Evolutionary conservation across 2,329 filamentous ascomycete species (phyloP), one percentile per base, ranked within the genome.

Genomic region (Clathrospora elynae): DNA sequence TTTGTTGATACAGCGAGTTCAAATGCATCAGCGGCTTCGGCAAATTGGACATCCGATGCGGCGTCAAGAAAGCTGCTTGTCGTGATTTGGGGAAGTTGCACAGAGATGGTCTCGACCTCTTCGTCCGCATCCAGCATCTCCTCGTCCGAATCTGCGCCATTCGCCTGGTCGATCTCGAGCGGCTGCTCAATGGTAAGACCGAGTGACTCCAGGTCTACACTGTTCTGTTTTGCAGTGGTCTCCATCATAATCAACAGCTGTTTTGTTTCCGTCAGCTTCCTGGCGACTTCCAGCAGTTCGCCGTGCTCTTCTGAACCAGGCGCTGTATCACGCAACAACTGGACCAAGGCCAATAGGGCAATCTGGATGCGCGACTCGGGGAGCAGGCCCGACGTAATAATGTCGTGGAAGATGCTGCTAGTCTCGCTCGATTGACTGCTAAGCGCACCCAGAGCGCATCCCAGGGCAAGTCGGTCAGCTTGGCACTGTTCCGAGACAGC

Each of bases 391-490:
- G 80, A 78, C 31, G 79, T 71, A 12, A 90, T 70, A 10, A 88
- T 78, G 2, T 79, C 76, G 55, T 83, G 81, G 46, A 89, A 80
- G 2, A 81, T 72, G 1, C 32, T 23, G 10, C 48, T 46, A n/a
- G 51, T 54, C 28, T 62, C 60, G 7, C 57, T 52, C 1, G 57
- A 53, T 18, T 38, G 39, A 18, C 33, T 50, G 23, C 62, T 47
- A 8, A 69, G 50, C 7, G 55, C 58, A 49, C 50, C 34, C 87
- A 78, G 72, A 47, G 84, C 85, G n/a, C 88, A 75, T 2, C 87
- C 87, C 57, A 87, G 83, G 23, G 85, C 81, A 24, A 92, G 73
- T 61, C 84, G 87, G 53, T 88, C 86, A 10, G 88, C 80, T 10
- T 83, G 78, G 52, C 84, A 85, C 57, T 85, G 80, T 52, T 77